Conservation (phyloP, 768 basidiomycete species). For the Termitomyces sp. region DNA sequence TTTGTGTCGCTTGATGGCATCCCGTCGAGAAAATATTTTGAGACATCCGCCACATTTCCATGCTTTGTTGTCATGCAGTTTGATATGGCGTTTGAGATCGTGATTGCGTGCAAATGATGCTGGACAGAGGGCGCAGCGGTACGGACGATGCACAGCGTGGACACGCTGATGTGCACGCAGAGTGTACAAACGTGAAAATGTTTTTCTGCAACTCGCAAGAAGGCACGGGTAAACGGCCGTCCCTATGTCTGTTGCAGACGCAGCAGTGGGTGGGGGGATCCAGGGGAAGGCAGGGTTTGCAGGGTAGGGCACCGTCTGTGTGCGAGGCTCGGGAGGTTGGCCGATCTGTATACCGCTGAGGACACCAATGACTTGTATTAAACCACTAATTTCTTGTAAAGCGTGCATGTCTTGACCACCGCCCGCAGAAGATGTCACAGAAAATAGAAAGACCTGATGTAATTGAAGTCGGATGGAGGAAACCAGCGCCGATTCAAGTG, state of each 20-base stretch:
- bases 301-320: conserved; percentile 24
- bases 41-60: conserved; percentile 72
- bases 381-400: conserved; percentile 72
- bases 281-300: conserved; percentile 28
- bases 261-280: conserved; percentile 21
- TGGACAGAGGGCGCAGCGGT: conserved; percentile 57
- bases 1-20: conserved; percentile 77
- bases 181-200: conserved; percentile 62
- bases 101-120: conserved; percentile 77
- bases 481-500: conserved; percentile 52
- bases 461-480: conserved; percentile 67
- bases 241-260: conserved; percentile 43
- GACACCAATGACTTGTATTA: conserved; percentile 79
- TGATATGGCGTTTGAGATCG: conserved; percentile 73
- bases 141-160: conserved; percentile 62
- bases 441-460: conserved; percentile 75
- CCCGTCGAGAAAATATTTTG: conserved; percentile 70
- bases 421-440: conserved; percentile 59
- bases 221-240: conserved; percentile 80
- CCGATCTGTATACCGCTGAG: conserved; percentile 73
- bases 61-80: conserved; percentile 65
- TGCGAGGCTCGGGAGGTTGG: conserved; percentile 31
- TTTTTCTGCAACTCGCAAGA: conserved; percentile 58
- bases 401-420: conserved; percentile 48
- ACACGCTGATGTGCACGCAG: conserved; percentile 68